Evolutionary conservation across 2,329 filamentous ascomycete species (phyloP).

Genomic region (Fusarium sp.): DNA sequence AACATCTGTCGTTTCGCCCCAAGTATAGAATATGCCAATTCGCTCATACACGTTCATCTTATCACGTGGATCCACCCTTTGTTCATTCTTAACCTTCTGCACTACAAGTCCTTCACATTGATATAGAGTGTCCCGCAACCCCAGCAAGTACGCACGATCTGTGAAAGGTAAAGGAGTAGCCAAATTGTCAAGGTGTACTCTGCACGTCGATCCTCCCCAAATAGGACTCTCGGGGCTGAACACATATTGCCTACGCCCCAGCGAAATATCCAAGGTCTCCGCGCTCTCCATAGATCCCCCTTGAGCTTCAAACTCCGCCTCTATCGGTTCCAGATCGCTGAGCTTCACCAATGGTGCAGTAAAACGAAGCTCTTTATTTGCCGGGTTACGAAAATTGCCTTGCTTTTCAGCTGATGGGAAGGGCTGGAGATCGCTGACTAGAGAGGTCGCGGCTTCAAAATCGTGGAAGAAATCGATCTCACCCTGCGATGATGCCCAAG

Average conservation of each 20-base stretch:
- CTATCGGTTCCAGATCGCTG: fast-evolving
- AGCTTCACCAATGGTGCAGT: neutral
- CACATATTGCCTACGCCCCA: too few relatives aligned
- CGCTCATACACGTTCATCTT: too few relatives aligned
- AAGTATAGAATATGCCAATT: too few relatives aligned
- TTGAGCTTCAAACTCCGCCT: too few relatives aligned
- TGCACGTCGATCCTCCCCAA: too few relatives aligned
- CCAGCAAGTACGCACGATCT: neutral
- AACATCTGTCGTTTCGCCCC: too few relatives aligned
- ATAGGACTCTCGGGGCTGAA: too few relatives aligned
- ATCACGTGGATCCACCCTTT: too few relatives aligned
- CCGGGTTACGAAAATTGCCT: fast-evolving
- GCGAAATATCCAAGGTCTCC: too few relatives aligned
- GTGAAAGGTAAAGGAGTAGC: fast-evolving
- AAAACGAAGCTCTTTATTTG: neutral
- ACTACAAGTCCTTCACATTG: neutral
- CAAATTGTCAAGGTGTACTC: fast-evolving
- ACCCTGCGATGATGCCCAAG: neutral
- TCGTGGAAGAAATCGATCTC: too few relatives aligned
- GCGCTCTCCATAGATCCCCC: too few relatives aligned
- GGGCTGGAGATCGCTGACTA: neutral
- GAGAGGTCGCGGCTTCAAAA: too few relatives aligned
- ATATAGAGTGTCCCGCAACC: neutral
- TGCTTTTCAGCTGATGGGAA: neutral
- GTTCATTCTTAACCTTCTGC: neutral